Conservation (phyloP, 306 rosid species). For the Prunus mongolica region DNA sequence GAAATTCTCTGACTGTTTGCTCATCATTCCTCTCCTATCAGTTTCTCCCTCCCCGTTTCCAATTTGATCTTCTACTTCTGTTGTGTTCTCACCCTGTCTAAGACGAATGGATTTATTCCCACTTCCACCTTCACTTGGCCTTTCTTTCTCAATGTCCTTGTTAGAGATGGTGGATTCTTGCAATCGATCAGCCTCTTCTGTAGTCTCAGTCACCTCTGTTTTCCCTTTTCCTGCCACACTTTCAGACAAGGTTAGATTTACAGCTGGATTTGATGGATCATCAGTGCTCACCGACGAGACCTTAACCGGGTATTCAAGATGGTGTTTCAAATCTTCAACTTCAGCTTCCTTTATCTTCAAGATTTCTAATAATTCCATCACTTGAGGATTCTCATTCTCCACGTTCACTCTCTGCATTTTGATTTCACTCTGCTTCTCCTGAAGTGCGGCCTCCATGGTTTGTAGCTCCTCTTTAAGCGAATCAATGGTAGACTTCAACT, state of each 20-base stretch:
- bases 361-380: conserved; percentile 36
- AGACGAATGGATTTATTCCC: conserved; percentile 10
- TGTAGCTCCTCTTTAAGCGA: conserved; percentile 72
- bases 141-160: conserved; percentile 8
- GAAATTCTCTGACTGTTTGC: conserved; percentile 14
- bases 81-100: conserved; percentile 15
- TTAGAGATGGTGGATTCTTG: conserved; percentile 2
- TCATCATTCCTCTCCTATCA: conserved; percentile 5
- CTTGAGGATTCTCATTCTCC: conserved; percentile 22
- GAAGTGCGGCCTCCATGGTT: conserved; percentile 51
- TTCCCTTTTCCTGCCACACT: conserved; percentile 15
- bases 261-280: conserved; percentile 14
- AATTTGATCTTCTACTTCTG: conserved; percentile 14
- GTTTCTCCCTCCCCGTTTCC: conserved; percentile 3
- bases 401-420: conserved; percentile 30
- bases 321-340: conserved; percentile 51
- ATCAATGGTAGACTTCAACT: conserved; percentile 64
- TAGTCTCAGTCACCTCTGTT: background rate
- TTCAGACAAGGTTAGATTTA: conserved; percentile 23
- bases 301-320: conserved; percentile 32
- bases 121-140: conserved; percentile 21
- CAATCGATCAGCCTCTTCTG: background rate
- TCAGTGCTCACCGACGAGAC: conserved; percentile 20
- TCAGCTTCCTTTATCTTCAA: conserved; percentile 65
- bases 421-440: conserved; percentile 65